Percentiles rank a stretch among this genome's conserved stretches.
Conservation (phyloP, 441 rosid genomes). For the Populus hybrid region DNA sequence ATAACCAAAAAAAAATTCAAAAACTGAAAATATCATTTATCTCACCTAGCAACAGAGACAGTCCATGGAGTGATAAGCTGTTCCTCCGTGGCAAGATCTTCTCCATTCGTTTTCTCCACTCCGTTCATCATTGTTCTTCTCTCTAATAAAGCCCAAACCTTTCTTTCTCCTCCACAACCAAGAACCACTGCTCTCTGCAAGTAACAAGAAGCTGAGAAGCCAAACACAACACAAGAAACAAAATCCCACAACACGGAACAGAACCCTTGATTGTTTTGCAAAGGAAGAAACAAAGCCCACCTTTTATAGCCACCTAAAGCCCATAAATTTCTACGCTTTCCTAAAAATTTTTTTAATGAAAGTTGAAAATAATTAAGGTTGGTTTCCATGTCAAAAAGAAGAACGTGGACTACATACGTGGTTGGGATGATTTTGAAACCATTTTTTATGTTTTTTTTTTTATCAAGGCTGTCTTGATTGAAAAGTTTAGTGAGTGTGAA, state of each 20-base stretch:
- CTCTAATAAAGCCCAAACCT: constrained; percentile 35
- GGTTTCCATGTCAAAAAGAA: constrained; percentile 21
- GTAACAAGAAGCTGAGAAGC: constrained; percentile 4
- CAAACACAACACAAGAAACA: not conserved
- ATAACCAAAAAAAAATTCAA: not conserved
- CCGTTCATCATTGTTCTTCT: constrained; percentile 41
- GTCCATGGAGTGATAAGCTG: constrained; percentile 95
- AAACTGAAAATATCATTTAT: not conserved
- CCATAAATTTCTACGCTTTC: not conserved
- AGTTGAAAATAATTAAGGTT: constrained; percentile 4
- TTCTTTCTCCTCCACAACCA: constrained; percentile 26
- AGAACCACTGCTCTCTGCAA: constrained; percentile 34
- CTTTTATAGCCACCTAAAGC: constrained; percentile 21
- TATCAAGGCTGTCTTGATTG: not conserved
- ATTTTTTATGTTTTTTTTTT: not conserved
- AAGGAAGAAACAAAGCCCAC: constrained; percentile 2
- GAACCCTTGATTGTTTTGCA: not conserved
- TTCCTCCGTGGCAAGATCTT: constrained; percentile 78
- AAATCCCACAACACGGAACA: not conserved
- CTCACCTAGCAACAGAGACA: constrained; percentile 79
- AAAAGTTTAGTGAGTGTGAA: not conserved
- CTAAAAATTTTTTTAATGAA: not conserved
- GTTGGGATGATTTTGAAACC: not conserved
- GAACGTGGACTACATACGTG: constrained; percentile 24
- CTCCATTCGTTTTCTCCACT: constrained; percentile 67